These are phyloP conservation scores for Nepenthes mirabilis DNA, from an alignment of 148 eudicot species.

Conservation along the genomic window DNA sequence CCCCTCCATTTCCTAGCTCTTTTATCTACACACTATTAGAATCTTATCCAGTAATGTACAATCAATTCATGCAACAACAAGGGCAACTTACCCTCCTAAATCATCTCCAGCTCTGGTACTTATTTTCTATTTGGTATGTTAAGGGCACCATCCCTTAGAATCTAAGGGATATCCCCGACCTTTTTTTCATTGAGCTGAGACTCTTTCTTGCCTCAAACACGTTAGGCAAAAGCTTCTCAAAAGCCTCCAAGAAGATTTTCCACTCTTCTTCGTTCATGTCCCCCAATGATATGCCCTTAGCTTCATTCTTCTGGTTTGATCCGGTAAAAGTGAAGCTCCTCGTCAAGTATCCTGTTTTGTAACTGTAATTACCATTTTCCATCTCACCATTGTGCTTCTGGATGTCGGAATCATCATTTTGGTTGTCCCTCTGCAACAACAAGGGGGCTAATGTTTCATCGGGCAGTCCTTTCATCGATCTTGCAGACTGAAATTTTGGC, in stretches of 20 bases:
- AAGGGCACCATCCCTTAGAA: slow-evolving; percentile 15
- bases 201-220: slow-evolving; percentile 56
- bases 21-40: no score
- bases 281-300: slow-evolving; percentile 39
- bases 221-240: slow-evolving; percentile 49
- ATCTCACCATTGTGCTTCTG: not conserved
- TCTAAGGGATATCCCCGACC: slow-evolving; percentile 63
- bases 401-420: not conserved
- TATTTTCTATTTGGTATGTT: no score
- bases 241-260: slow-evolving; percentile 49
- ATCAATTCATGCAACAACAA: no score
- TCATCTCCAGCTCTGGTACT: no score
- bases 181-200: slow-evolving; percentile 26
- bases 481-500: slow-evolving; percentile 19
- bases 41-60: no score
- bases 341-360: slow-evolving; percentile 16
- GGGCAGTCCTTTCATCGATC: slow-evolving; percentile 12
- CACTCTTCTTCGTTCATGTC: slow-evolving; percentile 54
- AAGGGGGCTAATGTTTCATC: slow-evolving; percentile 3
- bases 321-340: slow-evolving; percentile 49
- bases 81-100: no score
- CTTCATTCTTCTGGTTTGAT: slow-evolving; percentile 30
- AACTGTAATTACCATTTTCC: slow-evolving; percentile 9
- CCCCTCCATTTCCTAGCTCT: no score
- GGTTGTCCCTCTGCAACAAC: slow-evolving; percentile 2